These are phyloP conservation scores for Alternaria novae-zelandiae DNA, from an alignment of 2,329 filamentous ascomycete species.

Conservation along the genomic window DNA sequence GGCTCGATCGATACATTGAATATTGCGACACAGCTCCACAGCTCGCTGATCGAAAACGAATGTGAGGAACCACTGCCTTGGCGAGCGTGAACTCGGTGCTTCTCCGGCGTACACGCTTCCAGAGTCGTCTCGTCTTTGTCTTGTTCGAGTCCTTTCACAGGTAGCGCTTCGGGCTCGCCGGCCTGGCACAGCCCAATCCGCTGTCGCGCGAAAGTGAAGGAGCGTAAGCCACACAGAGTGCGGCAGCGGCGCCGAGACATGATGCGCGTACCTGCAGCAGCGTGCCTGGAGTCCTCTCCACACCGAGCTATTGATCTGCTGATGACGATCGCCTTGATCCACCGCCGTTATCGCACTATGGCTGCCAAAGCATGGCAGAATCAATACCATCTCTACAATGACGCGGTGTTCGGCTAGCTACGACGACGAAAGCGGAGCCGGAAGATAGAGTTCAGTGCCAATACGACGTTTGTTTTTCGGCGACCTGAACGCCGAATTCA, in stretches of 20 bases:
- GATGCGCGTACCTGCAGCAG: constrained; percentile 45
- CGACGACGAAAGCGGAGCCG: neutral
- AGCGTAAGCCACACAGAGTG: constrained; percentile 32
- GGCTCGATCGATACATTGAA: neutral
- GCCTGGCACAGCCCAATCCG: constrained; percentile 33
- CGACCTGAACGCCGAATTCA: neutral
- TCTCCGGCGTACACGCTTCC: neutral
- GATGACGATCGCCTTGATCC: constrained; percentile 1
- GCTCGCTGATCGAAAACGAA: neutral
- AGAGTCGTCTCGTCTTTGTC: neutral
- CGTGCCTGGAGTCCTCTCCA: constrained; percentile 15
- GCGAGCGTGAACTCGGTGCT: constrained; percentile 1
- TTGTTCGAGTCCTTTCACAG: neutral
- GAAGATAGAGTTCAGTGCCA: constrained; percentile 17
- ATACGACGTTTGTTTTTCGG: constrained; percentile 1
- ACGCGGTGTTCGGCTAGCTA: constrained; percentile 3
- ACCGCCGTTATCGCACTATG: neutral
- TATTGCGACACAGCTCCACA: neutral
- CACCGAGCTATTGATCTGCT: constrained; percentile 4
- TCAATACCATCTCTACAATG: neutral
- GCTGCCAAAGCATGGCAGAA: neutral
- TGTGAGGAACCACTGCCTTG: constrained; percentile 10
- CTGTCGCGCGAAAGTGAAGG: constrained; percentile 17
- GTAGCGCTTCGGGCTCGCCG: constrained; percentile 35
- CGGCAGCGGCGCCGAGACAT: constrained; percentile 17